Evolutionary conservation across 208 protist genomes (phyloP).

Genomic region (Spongospora subterranea): DNA sequence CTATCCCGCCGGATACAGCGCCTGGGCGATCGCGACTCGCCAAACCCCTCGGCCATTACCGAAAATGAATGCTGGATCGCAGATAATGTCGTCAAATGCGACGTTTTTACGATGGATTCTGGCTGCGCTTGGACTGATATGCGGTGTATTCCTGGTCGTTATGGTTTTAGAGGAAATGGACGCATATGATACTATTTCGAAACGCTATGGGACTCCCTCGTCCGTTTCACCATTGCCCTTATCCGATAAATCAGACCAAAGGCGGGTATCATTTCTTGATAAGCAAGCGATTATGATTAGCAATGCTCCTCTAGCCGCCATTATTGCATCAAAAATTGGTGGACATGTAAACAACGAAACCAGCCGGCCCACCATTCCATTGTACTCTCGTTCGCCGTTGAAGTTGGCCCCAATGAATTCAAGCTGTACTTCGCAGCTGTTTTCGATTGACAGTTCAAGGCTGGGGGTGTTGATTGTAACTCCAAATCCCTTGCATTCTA

Average conservation of each 20-base stretch:
- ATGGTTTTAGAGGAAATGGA: constrained; percentile 12
- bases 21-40: too few species aligned
- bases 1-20: too few species aligned
- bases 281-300: not conserved
- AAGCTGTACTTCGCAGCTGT: not conserved
- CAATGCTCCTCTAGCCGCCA: constrained; percentile 3
- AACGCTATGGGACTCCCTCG: not conserved
- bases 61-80: too few species aligned
- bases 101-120: not conserved
- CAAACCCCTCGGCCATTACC: too few species aligned
- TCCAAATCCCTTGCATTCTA: not conserved
- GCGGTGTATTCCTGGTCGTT: not conserved
- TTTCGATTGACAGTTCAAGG: not conserved
- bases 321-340: not conserved
- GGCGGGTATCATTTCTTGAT: not conserved
- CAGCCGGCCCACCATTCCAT: not conserved
- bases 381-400: not conserved
- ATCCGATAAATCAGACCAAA: not conserved
- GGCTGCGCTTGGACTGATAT: not conserved
- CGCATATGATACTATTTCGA: not conserved
- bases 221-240: not conserved
- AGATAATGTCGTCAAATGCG: too few species aligned
- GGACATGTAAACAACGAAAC: not conserved
- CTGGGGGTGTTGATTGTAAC: not conserved
- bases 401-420: not conserved